phyloP scores from a whole-genome alignment of 2,329 filamentous ascomycete genomes.

The Trichoderma sp. region DNA sequence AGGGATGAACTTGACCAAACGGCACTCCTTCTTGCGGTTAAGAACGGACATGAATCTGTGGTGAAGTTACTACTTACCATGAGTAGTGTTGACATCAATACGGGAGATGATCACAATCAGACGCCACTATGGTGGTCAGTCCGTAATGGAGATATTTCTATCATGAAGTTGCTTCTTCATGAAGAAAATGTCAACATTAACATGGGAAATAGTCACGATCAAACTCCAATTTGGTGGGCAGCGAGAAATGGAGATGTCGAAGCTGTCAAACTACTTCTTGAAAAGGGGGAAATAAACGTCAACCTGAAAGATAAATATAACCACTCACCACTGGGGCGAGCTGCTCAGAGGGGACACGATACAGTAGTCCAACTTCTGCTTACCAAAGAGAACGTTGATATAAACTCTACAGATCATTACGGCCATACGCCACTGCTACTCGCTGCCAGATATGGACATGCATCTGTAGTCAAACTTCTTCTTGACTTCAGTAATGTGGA shows the following conservation, averaged over 20 bases:
- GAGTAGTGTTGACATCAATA: background rate
- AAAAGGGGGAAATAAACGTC: background rate
- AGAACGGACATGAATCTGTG: background rate
- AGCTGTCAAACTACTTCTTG: background rate
- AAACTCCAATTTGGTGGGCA: background rate
- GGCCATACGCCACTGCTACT: background rate
- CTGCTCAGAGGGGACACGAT: background rate
- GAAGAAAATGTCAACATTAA: background rate
- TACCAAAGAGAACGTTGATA: background rate
- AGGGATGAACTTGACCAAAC: background rate
- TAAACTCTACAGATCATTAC: background rate
- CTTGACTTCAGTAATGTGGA: background rate
- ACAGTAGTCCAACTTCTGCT: background rate
- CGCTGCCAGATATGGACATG: background rate
- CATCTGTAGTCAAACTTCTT: background rate
- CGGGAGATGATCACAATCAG: background rate
- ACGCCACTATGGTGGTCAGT: background rate
- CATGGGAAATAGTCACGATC: background rate
- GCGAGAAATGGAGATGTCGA: background rate
- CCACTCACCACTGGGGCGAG: background rate
- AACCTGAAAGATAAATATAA: background rate
- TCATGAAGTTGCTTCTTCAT: background rate
- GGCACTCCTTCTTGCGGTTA: background rate
- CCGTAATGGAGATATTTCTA: background rate
- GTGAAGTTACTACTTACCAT: background rate